phyloP scores from a whole-genome alignment of 108 stramenopile genomes.

The Skeletonema costatum region DNA sequence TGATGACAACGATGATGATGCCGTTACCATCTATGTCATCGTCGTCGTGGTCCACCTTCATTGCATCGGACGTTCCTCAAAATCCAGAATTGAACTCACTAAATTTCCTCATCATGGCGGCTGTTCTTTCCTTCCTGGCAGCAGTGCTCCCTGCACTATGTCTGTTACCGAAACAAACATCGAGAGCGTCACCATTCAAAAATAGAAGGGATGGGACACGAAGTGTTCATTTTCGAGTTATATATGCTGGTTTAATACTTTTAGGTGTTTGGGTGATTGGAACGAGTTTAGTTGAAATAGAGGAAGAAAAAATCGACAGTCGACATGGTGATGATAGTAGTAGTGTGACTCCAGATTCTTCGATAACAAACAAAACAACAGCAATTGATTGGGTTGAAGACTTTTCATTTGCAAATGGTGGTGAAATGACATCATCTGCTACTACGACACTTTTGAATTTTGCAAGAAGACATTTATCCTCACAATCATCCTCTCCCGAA shows the following conservation, averaged over 20 bases:
- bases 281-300: constrained; percentile 48
- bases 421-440: neutral
- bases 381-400: neutral
- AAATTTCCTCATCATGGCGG: constrained; percentile 83
- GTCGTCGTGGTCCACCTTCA: neutral
- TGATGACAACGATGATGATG: neutral
- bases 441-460: neutral
- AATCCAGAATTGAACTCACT: constrained; percentile 41
- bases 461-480: constrained; percentile 4
- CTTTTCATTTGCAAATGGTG: neutral
- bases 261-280: constrained; percentile 68
- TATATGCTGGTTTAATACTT: constrained; percentile 64
- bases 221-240: constrained; percentile 62
- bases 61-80: constrained; percentile 2
- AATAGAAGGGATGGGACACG: constrained; percentile 63
- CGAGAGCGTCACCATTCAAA: constrained; percentile 11
- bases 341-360: constrained; percentile 7
- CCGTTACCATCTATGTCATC: neutral
- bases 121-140: constrained; percentile 61
- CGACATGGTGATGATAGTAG: constrained; percentile 1
- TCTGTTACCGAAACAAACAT: constrained; percentile 54
- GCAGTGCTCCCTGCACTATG: constrained; percentile 63
- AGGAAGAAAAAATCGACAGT: constrained; percentile 9
- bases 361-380: constrained; percentile 2
- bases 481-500: constrained; percentile 22